Conservation (phyloP, 1,284 basidiomycete species). For the Boletus albobrunnescens region DNA sequence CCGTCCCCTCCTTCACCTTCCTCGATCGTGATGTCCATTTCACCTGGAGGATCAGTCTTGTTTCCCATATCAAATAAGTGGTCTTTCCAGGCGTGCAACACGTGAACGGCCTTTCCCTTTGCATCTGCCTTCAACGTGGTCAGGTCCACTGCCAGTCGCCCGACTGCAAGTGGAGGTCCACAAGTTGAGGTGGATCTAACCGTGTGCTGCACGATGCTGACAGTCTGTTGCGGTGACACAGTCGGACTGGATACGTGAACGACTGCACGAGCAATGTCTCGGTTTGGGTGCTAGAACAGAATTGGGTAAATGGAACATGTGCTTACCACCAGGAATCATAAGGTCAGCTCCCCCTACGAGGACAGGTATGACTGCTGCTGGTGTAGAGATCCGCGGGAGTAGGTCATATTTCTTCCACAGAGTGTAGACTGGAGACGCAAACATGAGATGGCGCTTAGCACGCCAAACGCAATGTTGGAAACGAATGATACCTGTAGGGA, state of each 20-base stretch:
- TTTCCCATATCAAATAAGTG: slow-evolving; percentile 65
- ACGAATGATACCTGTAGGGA: slow-evolving; percentile 56
- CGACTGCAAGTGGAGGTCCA: slow-evolving; percentile 63
- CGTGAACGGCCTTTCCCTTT: slow-evolving; percentile 71
- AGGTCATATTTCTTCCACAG: slow-evolving; percentile 68
- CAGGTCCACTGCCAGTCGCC: slow-evolving; percentile 59
- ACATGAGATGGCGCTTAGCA: not conserved
- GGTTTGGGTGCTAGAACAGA: not conserved
- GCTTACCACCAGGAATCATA: slow-evolving; percentile 75
- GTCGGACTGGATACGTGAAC: slow-evolving; percentile 43
- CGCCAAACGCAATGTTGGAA: not conserved
- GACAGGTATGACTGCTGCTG: slow-evolving; percentile 58
- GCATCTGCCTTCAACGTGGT: slow-evolving; percentile 41
- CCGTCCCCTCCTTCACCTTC: slow-evolving; percentile 19
- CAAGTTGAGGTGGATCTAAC: slow-evolving; percentile 29
- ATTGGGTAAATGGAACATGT: not conserved
- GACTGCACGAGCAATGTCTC: slow-evolving; percentile 40
- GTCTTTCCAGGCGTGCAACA: slow-evolving; percentile 71
- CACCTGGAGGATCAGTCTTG: slow-evolving; percentile 52
- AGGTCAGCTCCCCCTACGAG: slow-evolving; percentile 71
- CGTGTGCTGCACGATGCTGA: slow-evolving; percentile 55
- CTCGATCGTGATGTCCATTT: slow-evolving; percentile 27
- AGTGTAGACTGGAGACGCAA: slow-evolving; percentile 50
- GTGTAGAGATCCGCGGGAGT: slow-evolving; percentile 63
- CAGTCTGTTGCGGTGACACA: slow-evolving; percentile 48